Conservation (phyloP, 73 alveolate genomes). For the Stentor coeruleus region DNA sequence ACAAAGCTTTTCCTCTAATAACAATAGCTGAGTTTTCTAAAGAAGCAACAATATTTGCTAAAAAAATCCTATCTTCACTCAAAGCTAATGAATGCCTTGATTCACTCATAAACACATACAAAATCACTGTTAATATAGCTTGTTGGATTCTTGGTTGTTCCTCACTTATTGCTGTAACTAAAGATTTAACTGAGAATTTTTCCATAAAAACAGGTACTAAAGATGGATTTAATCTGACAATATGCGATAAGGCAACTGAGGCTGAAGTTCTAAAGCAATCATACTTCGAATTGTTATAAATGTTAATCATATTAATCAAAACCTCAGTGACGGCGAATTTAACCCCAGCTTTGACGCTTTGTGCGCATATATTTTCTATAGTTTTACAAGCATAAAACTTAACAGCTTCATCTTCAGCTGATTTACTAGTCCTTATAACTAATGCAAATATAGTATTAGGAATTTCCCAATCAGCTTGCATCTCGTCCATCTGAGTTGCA, state of each 20-base stretch:
- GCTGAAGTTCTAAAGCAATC: conserved; percentile 64
- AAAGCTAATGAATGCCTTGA: not conserved
- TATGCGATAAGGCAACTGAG: conserved; percentile 64
- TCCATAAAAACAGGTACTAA: too few relatives aligned
- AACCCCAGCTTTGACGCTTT: conserved; percentile 63
- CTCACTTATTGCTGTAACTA: conserved; percentile 48
- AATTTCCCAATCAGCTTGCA: conserved; percentile 86
- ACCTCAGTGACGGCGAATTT: conserved; percentile 68
- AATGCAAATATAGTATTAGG: conserved; percentile 56
- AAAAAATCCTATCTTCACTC: not conserved
- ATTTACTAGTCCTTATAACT: conserved; percentile 62
- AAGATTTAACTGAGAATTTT: too few relatives aligned
- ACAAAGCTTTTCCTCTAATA: conserved; percentile 73
- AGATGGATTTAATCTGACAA: conserved; percentile 54
- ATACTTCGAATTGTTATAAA: conserved; percentile 38
- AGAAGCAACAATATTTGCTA: conserved; percentile 40
- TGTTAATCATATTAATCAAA: conserved; percentile 36
- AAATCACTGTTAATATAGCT: conserved; percentile 73
- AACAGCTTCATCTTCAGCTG: conserved; percentile 82
- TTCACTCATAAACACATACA: conserved; percentile 36
- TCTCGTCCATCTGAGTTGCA: conserved; percentile 97
- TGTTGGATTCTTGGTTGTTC: conserved; percentile 64
- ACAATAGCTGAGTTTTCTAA: conserved; percentile 66
- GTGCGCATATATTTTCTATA: conserved; percentile 86
- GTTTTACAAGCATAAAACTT: conserved; percentile 92